phyloP scores from a whole-genome alignment of 805 yeast genomes.

The Yarrowia sp. region DNA sequence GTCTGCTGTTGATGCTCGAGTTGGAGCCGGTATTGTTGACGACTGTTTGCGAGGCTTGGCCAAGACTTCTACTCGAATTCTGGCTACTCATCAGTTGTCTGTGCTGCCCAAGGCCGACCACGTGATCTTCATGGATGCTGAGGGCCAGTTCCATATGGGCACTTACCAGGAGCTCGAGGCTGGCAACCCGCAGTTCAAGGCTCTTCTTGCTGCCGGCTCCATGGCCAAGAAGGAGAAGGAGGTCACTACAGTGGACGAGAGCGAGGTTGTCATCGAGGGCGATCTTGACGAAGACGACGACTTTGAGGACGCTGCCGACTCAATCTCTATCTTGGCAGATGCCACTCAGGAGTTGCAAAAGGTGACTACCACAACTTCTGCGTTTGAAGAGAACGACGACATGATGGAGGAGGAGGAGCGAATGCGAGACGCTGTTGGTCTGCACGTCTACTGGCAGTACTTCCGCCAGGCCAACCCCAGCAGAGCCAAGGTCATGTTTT shows the following conservation, averaged over 20 bases:
- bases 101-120: conserved; percentile 68
- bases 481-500: conserved; percentile 33
- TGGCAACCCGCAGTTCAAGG: conserved; percentile 49
- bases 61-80: conserved; percentile 58
- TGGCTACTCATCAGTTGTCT: conserved; percentile 83
- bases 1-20: conserved; percentile 86
- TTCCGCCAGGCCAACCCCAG: conserved; percentile 49
- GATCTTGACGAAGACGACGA: neutral
- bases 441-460: conserved; percentile 50
- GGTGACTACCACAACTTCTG: conserved; percentile 24
- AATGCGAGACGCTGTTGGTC: conserved; percentile 29
- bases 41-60: conserved; percentile 63
- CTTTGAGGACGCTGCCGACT: neutral
- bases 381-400: conserved; percentile 29
- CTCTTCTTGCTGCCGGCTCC: conserved; percentile 40
- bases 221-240: conserved; percentile 34
- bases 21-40: conserved; percentile 72
- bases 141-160: conserved; percentile 61
- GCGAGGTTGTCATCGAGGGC: neutral
- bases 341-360: conserved; percentile 29
- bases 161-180: conserved; percentile 52
- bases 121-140: conserved; percentile 60
- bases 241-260: conserved; percentile 30
- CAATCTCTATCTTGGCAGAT: neutral
- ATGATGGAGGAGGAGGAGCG: conserved; percentile 29